phyloP scores from a whole-genome alignment of 2,329 filamentous ascomycete species.

The Colletotrichum lini region DNA sequence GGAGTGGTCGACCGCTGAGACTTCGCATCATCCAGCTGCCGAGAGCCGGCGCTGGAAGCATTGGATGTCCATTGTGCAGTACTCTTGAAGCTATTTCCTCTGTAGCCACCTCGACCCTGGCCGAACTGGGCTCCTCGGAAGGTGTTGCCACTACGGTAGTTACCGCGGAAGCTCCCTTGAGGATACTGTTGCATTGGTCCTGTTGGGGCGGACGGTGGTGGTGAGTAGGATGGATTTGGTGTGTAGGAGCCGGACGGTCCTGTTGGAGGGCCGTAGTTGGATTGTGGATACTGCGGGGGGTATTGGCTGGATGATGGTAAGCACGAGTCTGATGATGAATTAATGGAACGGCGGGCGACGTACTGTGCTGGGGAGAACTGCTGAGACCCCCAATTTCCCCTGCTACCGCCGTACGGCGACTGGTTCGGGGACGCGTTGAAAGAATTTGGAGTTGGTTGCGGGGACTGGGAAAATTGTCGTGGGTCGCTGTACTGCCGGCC shows the following conservation, averaged over 20 bases:
- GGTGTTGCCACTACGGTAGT: constrained; percentile 62
- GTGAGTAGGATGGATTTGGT: constrained; percentile 61
- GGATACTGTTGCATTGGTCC: constrained; percentile 70
- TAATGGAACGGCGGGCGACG: constrained; percentile 20
- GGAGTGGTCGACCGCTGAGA: constrained; percentile 46
- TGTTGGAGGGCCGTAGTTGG: constrained; percentile 66
- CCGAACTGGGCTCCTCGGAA: constrained; percentile 74
- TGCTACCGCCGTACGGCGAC: constrained; percentile 70
- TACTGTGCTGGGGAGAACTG: constrained; percentile 57
- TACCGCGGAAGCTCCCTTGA: constrained; percentile 60
- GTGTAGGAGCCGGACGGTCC: constrained; percentile 70
- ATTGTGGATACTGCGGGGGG: constrained; percentile 71
- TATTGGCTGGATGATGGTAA: constrained; percentile 67
- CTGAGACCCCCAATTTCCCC: constrained; percentile 66
- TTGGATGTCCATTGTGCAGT: constrained; percentile 77
- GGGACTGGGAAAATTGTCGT: constrained; percentile 69
- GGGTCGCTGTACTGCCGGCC: constrained; percentile 52
- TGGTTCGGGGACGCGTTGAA: constrained; percentile 71
- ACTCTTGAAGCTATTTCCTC: constrained; percentile 76
- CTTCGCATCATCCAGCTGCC: constrained; percentile 51
- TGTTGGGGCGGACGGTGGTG: constrained; percentile 69
- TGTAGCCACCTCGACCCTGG: constrained; percentile 64
- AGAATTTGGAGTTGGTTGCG: constrained; percentile 68
- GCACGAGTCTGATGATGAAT: background rate
- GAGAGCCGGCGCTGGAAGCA: constrained; percentile 58